Conservation (phyloP, 2,329 filamentous ascomycete species). For the Dothideomycetidae sp. region DNA sequence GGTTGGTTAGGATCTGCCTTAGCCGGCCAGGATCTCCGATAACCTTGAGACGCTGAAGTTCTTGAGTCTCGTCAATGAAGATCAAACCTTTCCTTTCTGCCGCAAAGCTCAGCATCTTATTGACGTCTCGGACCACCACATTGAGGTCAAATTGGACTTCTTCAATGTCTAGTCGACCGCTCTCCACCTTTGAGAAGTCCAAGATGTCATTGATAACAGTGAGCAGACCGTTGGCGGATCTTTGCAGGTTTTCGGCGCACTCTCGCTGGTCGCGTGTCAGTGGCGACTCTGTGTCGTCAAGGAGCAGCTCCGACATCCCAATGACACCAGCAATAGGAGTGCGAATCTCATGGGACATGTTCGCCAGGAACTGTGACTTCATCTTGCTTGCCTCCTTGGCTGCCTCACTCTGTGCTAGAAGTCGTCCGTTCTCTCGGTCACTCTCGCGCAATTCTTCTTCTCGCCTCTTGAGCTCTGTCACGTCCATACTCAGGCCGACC, state of each 20-base stretch:
- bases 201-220: constrained; percentile 66
- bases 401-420: constrained; percentile 61
- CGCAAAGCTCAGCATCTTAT: constrained; percentile 76
- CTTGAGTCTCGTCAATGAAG: constrained; percentile 50
- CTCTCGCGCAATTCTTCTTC: constrained; percentile 50
- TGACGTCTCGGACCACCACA: constrained; percentile 62
- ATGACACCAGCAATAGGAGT: constrained; percentile 64
- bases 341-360: constrained; percentile 32
- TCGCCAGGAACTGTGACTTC: constrained; percentile 67
- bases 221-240: constrained; percentile 65
- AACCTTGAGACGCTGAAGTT: constrained; percentile 55
- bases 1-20: constrained; percentile 69
- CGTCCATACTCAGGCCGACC: constrained; percentile 66
- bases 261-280: constrained; percentile 58
- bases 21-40: constrained; percentile 75
- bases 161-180: constrained; percentile 61
- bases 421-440: constrained; percentile 50
- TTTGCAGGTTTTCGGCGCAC: constrained; percentile 62
- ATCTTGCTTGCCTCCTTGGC: constrained; percentile 68
- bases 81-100: constrained; percentile 66
- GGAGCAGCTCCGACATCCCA: constrained; percentile 62
- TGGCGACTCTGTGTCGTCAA: constrained; percentile 41
- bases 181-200: constrained; percentile 78
- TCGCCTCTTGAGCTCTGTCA: constrained; percentile 55
- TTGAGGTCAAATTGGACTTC: constrained; percentile 67